A percentile compares a stretch with the other conserved stretches of the same genome.
Conservation (phyloP, 75 land plant genomes). For the Picea sitchensis region DNA sequence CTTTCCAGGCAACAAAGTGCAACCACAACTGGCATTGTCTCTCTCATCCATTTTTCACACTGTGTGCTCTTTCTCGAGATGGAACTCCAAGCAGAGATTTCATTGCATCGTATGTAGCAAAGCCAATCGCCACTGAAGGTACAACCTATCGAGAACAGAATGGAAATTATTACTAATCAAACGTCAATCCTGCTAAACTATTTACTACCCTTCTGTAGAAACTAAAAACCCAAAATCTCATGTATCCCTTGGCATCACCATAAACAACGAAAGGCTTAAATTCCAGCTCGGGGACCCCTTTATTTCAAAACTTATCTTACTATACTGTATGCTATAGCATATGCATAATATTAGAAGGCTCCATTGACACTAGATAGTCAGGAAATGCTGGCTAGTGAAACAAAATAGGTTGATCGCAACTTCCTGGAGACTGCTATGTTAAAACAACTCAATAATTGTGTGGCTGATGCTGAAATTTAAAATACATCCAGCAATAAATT, state of each 20-base stretch:
- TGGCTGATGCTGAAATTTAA: not conserved
- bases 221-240: not conserved
- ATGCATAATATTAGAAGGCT: not conserved
- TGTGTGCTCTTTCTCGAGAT: conserved; percentile 23
- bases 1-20: not conserved
- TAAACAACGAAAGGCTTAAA: not conserved
- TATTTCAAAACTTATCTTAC: not conserved
- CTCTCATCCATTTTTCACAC: not conserved
- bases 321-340: not conserved
- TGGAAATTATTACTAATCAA: not conserved
- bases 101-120: conserved; percentile 82
- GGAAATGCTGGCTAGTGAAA: not conserved
- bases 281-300: not conserved
- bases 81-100: conserved; percentile 71
- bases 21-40: not conserved
- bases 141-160: conserved; percentile 57
- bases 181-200: not conserved
- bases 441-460: not conserved
- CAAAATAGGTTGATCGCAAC: not conserved
- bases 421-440: not conserved
- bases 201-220: not conserved
- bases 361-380: not conserved
- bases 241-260: not conserved
- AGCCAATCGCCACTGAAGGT: conserved; percentile 98
- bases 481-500: not conserved